phyloP scores from a whole-genome alignment of 148 eudicot species.

The Nepenthes gracilis region DNA sequence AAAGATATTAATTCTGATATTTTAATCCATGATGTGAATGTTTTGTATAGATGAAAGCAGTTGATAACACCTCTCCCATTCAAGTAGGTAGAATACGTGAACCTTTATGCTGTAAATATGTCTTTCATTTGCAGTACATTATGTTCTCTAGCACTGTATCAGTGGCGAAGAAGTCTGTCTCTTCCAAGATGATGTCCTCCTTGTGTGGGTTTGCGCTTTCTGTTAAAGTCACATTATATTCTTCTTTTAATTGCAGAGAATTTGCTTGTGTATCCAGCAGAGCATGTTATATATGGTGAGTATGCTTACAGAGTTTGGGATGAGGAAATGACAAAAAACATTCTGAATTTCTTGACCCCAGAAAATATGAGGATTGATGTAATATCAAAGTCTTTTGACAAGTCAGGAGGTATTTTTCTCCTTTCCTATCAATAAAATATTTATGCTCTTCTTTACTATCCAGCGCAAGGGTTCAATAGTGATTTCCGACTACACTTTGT shows the following conservation, averaged over 20 bases:
- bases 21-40: no score
- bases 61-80: no score
- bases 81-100: no score
- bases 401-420: slow-evolving; percentile 40
- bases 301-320: slow-evolving; percentile 88
- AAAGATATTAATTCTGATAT: no score
- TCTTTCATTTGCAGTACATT: no score
- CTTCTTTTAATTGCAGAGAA: slow-evolving; percentile 7
- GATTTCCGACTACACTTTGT: no score
- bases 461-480: no score
- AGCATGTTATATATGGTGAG: slow-evolving; percentile 87
- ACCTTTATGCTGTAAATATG: no score
- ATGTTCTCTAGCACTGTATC: no score
- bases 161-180: no score
- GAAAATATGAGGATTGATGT: slow-evolving; percentile 87
- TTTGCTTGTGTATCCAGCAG: slow-evolving; percentile 64
- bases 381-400: slow-evolving; percentile 49
- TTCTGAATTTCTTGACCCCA: slow-evolving; percentile 62
- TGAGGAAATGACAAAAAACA: slow-evolving; percentile 37
- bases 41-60: no score
- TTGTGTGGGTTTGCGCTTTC: not conserved
- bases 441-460: no score
- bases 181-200: not conserved
- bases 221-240: not conserved
- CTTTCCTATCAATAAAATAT: not conserved